Evolutionary conservation across 108 stramenopile species (phyloP), one percentile per base, ranked within the genome.

Genomic region (Cyclotella atomus): DNA sequence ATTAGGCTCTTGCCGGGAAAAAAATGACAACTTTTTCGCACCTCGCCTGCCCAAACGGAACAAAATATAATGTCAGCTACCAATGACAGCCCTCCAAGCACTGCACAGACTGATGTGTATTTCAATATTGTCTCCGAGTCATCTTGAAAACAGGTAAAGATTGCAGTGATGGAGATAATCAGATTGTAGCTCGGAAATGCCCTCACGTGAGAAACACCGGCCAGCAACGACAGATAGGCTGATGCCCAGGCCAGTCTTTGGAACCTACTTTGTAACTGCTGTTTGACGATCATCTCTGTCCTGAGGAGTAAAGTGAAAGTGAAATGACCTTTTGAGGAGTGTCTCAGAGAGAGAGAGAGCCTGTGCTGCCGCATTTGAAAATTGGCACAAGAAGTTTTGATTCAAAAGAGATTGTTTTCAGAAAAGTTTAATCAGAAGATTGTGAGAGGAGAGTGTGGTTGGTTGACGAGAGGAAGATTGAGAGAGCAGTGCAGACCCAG

Each of bases 61-160:
- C 67, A 76, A 38, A 76, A 76, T 20, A 33, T 15, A 54, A 76
- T 44, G 32, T 68, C 67, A n/a, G 75, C 59, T 55, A 68, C 24
- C 2, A 47, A 43, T 38, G 75, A 67, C 45, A 76, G 49, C 20
- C 8, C 32, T n/a, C 66, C 66, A 15, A 76, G 53, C 9, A 68
- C 44, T 62, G 34, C 59, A 12, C 33, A 69, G 19, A 55, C 0
- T 24, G 59, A 30, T n/a, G 55, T 55, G 34, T 56, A 45, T 32
- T 32, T 60, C 2, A 76, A 14, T 7, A 76, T 57, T 0, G 55
- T 53, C 21, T 61, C 75, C 2, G 19, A 0, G 8, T 68, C 67
- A 44, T 63, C 38, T 61, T 76, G 47, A 35, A 52, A 30, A 16
- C 67, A 29, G n/a, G 75, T 24, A 28, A 47, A 76, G 9, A 76